Percentiles rank a stretch among this genome's conserved stretches.
Evolutionary conservation across 2,329 filamentous ascomycete species (phyloP).

Genomic region (Blumeria hordei): DNA sequence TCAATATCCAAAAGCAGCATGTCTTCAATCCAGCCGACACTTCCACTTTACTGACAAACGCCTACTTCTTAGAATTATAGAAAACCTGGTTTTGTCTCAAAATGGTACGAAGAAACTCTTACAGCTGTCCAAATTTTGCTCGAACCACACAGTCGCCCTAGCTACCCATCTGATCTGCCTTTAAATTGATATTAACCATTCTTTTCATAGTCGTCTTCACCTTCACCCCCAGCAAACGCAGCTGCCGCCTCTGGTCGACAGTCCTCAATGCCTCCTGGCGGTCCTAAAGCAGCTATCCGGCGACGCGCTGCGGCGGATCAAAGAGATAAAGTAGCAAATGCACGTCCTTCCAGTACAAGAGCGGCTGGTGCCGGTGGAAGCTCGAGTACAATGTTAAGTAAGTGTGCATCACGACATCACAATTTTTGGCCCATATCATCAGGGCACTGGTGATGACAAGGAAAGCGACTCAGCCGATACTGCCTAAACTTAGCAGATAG

Average conservation of each 20-base stretch:
- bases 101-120: too few relatives aligned
- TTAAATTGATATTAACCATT: not conserved
- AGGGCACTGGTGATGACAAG: not conserved
- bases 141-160: too few relatives aligned
- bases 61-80: too few relatives aligned
- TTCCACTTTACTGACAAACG: too few relatives aligned
- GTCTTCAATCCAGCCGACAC: too few relatives aligned
- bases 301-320: slow-evolving; percentile 88
- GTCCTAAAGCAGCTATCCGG: slow-evolving; percentile 84
- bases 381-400: slow-evolving; percentile 96
- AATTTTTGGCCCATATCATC: not conserved
- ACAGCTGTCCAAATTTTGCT: too few relatives aligned
- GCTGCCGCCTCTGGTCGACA: slow-evolving; percentile 48
- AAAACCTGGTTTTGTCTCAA: too few relatives aligned
- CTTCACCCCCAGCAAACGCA: slow-evolving; percentile 33
- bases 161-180: too few relatives aligned
- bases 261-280: slow-evolving; percentile 74
- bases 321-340: slow-evolving; percentile 93
- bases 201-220: slow-evolving; percentile 14
- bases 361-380: slow-evolving; percentile 86
- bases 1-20: too few relatives aligned
- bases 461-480: too few relatives aligned
- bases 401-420: slow-evolving; percentile 16
- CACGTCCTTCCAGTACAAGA: slow-evolving; percentile 71
- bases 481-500: too few relatives aligned